A percentile compares a stretch with the other conserved stretches of the same genome.
These are phyloP conservation scores for Boeremia exigua DNA, from an alignment of 2,329 filamentous ascomycete species.

Conservation along the genomic window DNA sequence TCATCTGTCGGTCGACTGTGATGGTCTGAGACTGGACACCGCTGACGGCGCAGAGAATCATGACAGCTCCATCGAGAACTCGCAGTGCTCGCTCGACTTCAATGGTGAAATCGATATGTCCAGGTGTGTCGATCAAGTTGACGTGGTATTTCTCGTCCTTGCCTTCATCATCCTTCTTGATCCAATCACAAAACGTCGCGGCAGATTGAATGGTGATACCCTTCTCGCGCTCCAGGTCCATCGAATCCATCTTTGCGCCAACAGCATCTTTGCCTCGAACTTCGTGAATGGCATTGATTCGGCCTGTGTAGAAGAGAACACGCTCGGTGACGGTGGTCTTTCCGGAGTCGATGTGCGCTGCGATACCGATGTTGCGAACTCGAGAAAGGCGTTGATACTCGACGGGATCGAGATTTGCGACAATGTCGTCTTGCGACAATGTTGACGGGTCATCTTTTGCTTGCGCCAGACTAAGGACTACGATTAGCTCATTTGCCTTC, in stretches of 20 bases:
- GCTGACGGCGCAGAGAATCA: constrained; percentile 97
- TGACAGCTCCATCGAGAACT: constrained; percentile 94
- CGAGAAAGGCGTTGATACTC: constrained; percentile 79
- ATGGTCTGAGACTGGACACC: constrained; percentile 98
- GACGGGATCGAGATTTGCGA: constrained; percentile 78
- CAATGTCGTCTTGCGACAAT: constrained; percentile 69
- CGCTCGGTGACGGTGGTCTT: constrained; percentile 97
- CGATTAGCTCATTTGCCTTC: constrained; percentile 28
- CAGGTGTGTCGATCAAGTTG: constrained; percentile 98
- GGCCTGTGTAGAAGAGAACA: constrained; percentile 96
- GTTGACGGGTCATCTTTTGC: constrained; percentile 63
- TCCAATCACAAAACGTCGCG: constrained; percentile 97
- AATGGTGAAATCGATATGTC: constrained; percentile 99
- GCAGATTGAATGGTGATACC: constrained; percentile 99
- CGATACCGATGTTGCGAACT: constrained; percentile 97
- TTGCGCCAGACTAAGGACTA: constrained; percentile 54
- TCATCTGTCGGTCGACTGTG: constrained; percentile 98
- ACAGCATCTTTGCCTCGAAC: constrained; percentile 93
- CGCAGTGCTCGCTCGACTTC: constrained; percentile 95
- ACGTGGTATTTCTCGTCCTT: constrained; percentile 93
- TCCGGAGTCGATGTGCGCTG: constrained; percentile 97
- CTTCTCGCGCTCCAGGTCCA: constrained; percentile 98
- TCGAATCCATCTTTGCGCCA: constrained; percentile 99
- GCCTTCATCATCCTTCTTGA: constrained; percentile 73
- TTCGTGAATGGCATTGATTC: constrained; percentile 96